Evolutionary conservation across 257 asterid genomes (phyloP), one percentile per base, ranked within the genome.

Genomic region (Nemophila menziesii): DNA sequence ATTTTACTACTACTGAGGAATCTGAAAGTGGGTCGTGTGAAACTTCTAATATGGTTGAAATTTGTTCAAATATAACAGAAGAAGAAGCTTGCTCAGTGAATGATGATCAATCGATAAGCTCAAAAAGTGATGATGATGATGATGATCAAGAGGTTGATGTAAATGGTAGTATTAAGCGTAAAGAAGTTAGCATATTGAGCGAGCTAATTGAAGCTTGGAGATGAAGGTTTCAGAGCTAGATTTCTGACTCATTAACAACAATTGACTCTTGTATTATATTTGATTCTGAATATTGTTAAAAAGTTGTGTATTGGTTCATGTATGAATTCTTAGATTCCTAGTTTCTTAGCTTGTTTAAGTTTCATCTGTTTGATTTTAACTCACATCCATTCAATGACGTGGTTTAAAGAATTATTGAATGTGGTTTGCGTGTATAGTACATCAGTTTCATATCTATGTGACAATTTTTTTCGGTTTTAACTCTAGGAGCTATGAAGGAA

Each of bases 161-260:
- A 51, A 41, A 48, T 33, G 77, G 82, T 3, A 43, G 41, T 54
- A n/a, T n/a, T n/a, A 63, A 43, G 72, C 55, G 68, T 60, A 79
- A 69, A 65, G 85, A 71, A 27, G 52, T 72, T 24, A 77, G 85
- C 86, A 87, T 78, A 46, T 58, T 83, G 83, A 65, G 87, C 65
- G 86, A 80, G 70, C 51, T 93, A 55, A 73, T 65, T 33, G 97
- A 87, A 64, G 86, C 86, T 2, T 77, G 92, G 95, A 69, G 89
- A 45, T 82, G 67, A 84, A 60, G 49, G 22, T 37, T 8, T 45
- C 23, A 17, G 19, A 48, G 50, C 40, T 43, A 13, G 24, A 22
- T 23, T 43, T 29, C 33, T 44, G 16, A n/a, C 48, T 20, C 55
- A 41, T 58, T 23, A 55, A 22, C 51, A 53, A 61, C 26, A 29